Evolutionary conservation across 2,329 filamentous ascomycete species (phyloP), one percentile per base, ranked within the genome.

Genomic region (Madurella fahalii): DNA sequence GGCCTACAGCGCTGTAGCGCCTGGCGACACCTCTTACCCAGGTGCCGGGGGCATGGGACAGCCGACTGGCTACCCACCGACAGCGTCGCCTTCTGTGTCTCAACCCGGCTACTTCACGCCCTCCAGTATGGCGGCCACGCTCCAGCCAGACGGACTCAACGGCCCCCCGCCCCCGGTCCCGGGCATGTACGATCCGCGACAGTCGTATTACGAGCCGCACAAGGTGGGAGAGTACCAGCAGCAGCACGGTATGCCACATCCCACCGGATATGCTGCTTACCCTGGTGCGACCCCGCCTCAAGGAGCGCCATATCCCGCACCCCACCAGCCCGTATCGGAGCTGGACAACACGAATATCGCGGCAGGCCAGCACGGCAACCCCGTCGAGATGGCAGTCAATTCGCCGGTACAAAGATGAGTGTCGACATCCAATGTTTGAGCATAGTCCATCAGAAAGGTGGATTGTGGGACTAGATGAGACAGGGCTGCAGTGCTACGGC

Each of bases 201-300:
- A 52, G 16, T 55, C 58, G 30, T 61, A 62, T 47, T 61, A 61
- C 30, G 56, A 58, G 17, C 57, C 61, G 1, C 4, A 40, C 12
- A 61, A 63, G 45, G 32, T 15, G 5, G 40, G 45, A 3, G 47
- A 49, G 7, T 40, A 58, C 15, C 44, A 50, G 15, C 56, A 47
- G n/a, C 32, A n/a, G 13, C 43, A 47, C 47, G 30, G n/a, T 54
- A 53, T 32, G 45, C 49, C 50, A 18, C 32, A 37, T 17, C 20
- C 8, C 2, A 40, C 13, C n/a, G 34, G 40, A 4, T 53, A 58
- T 12, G 34, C 46, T 2, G 40, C 53, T 9, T 53, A 55, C 16
- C 37, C 53, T 2, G 45, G 41, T 13, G n/a, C 40, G 9, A 7
- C 48, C 5, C 32, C 42, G 12, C 44, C 40, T 16, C 47, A 41